phyloP scores from a whole-genome alignment of 345 rosid genomes.

The Turritis glabra region DNA sequence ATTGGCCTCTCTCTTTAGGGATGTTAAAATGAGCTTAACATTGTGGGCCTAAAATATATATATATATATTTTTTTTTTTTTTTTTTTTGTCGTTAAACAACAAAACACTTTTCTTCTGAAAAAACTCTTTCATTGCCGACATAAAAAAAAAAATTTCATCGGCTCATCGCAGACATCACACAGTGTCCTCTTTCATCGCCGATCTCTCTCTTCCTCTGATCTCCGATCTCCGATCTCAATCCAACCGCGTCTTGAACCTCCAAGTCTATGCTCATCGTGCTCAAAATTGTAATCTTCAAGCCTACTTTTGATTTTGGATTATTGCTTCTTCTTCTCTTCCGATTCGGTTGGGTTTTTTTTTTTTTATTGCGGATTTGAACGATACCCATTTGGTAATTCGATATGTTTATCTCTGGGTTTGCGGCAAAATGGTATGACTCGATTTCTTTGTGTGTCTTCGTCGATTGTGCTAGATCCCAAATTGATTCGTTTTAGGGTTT shows the following conservation, averaged over 20 bases:
- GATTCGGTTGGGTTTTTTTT: background rate
- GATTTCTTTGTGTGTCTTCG: too few relatives aligned
- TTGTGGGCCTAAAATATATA: too few relatives aligned
- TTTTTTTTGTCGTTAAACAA: too few relatives aligned
- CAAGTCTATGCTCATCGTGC: conserved; percentile 29
- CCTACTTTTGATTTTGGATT: background rate
- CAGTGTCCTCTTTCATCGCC: conserved; percentile 38
- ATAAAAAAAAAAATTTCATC: too few relatives aligned
- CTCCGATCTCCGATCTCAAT: conserved; percentile 37
- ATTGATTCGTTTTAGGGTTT: too few relatives aligned
- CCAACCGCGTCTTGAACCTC: conserved; percentile 22
- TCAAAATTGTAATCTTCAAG: background rate
- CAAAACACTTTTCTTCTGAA: too few relatives aligned
- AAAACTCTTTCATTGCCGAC: too few relatives aligned
- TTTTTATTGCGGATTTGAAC: background rate
- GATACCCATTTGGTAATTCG: conserved; percentile 26
- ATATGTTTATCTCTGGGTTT: conserved; percentile 18
- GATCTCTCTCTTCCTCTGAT: conserved; percentile 24
- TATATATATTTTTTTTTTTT: too few relatives aligned
- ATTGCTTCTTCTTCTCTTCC: conserved; percentile 16
- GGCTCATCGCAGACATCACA: conserved; percentile 37
- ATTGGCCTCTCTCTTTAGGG: too few relatives aligned
- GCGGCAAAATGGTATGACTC: conserved; percentile 17
- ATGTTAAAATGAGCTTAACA: too few relatives aligned
- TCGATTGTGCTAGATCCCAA: too few relatives aligned